A percentile compares a stretch with the other conserved stretches of the same genome.
Conservation (phyloP, 2,329 filamentous ascomycete species). For the Penicillium sp. region DNA sequence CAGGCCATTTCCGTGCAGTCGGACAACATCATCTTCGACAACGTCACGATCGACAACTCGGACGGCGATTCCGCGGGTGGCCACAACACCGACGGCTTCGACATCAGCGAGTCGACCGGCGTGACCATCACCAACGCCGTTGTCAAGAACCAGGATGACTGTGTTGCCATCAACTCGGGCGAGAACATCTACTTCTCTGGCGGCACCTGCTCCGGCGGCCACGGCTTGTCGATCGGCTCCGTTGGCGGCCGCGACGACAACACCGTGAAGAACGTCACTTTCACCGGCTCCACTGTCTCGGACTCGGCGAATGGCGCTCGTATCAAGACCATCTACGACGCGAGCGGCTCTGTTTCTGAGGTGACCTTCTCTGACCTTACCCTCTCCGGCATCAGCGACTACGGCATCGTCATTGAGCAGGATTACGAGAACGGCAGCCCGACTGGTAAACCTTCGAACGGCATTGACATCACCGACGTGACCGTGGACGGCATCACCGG, state of each 20-base stretch:
- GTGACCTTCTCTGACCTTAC: conserved; percentile 55
- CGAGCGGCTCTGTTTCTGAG: conserved; percentile 52
- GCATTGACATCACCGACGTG: conserved; percentile 43
- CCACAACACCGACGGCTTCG: conserved; percentile 54
- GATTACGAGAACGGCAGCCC: conserved; percentile 54
- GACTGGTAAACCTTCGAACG: conserved; percentile 38
- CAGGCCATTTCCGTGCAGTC: conserved; percentile 42
- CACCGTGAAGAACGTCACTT: conserved; percentile 50
- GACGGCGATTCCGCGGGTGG: conserved; percentile 49
- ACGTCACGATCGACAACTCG: conserved; percentile 58
- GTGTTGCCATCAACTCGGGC: conserved; percentile 58
- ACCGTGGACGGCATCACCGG: conserved; percentile 39
- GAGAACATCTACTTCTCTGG: conserved; percentile 32
- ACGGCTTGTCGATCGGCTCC: conserved; percentile 57
- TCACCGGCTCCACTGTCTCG: conserved; percentile 9
- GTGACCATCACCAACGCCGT: conserved; percentile 53
- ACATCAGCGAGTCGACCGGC: conserved; percentile 42
- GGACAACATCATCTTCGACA: conserved; percentile 52
- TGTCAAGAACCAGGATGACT: conserved; percentile 60
- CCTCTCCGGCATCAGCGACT: conserved; percentile 50
- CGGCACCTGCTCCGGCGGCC: conserved; percentile 32
- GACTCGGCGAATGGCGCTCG: conserved; percentile 15
- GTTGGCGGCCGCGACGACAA: conserved; percentile 58
- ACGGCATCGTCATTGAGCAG: conserved; percentile 55
- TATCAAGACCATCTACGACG: conserved; percentile 53